A percentile compares a stretch with the other conserved stretches of the same genome.
phyloP scores from a whole-genome alignment of 192 early-diverging fungal genomes.

The Linnemannia hyalina region DNA sequence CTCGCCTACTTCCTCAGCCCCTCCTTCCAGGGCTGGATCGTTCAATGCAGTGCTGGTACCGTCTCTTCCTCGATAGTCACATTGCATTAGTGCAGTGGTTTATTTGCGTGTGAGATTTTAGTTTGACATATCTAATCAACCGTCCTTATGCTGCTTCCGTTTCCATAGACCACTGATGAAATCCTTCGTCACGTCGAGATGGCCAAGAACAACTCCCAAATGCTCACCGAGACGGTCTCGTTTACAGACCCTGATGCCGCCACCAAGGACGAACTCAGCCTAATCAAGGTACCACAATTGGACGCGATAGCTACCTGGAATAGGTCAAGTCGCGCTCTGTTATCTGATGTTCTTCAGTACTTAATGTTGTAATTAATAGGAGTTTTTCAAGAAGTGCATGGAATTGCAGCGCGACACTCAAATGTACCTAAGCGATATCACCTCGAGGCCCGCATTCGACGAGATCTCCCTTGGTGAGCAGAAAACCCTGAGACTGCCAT shows the following conservation, averaged over 20 bases:
- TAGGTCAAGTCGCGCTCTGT: too few species aligned
- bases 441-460: neutral
- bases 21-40: neutral
- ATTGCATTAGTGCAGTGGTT: neutral
- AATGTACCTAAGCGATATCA: neutral
- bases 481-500: too few species aligned
- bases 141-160: neutral
- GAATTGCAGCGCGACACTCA: neutral
- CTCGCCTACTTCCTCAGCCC: neutral
- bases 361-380: neutral
- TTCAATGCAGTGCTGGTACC: neutral
- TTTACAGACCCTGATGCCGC: conserved; percentile 65
- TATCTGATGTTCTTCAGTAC: too few species aligned
- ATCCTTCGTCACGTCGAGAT: conserved; percentile 63
- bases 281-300: conserved; percentile 58
- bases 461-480: neutral
- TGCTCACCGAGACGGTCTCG: conserved; percentile 62
- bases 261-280: conserved; percentile 62
- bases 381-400: neutral
- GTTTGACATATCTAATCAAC: neutral
- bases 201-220: conserved; percentile 64
- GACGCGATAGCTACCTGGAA: too few species aligned
- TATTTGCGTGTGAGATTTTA: neutral
- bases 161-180: conserved; percentile 38
- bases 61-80: neutral